Evolutionary conservation across 139 green algal genomes (phyloP).

Genomic region (Raphidocelis subcapitata): DNA sequence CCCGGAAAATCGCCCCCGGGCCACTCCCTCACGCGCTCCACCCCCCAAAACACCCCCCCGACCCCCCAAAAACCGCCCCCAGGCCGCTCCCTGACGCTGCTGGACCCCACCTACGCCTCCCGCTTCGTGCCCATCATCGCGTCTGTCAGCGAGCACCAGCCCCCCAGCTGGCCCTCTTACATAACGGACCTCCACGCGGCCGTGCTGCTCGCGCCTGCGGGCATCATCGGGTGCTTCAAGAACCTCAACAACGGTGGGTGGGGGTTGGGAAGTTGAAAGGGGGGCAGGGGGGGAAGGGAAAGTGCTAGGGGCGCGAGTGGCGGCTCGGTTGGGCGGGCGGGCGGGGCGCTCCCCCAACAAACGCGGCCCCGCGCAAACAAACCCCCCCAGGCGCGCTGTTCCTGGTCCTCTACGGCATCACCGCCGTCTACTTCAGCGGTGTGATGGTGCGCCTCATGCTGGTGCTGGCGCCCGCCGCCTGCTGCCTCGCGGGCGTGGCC

Average conservation of each 20-base stretch:
- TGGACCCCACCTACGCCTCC: slow-evolving; percentile 95
- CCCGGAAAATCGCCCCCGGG: background rate
- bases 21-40: background rate
- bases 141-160: slow-evolving; percentile 90
- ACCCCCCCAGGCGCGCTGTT: slow-evolving; percentile 68
- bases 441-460: slow-evolving; percentile 97
- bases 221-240: slow-evolving; percentile 81
- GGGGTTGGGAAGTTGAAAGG: background rate
- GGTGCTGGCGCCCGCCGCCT: slow-evolving; percentile 92
- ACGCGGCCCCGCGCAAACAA: background rate
- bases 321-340: no score
- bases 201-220: slow-evolving; percentile 44
- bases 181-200: slow-evolving; percentile 77
- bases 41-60: background rate
- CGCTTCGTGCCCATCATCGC: slow-evolving; percentile 99
- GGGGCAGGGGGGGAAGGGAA: no score
- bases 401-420: slow-evolving; percentile 93
- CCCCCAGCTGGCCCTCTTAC: slow-evolving; percentile 87
- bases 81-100: slow-evolving; percentile 84
- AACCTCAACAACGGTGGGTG: slow-evolving; percentile 70
- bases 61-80: background rate
- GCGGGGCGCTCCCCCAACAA: background rate
- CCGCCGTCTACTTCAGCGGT: slow-evolving; percentile 92
- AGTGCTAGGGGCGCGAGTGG: no score
- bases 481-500: slow-evolving; percentile 87